Evolutionary conservation across 495 filamentous ascomycete species (phyloP), one percentile per base, ranked within the genome.

Genomic region (Tuber aestivum): DNA sequence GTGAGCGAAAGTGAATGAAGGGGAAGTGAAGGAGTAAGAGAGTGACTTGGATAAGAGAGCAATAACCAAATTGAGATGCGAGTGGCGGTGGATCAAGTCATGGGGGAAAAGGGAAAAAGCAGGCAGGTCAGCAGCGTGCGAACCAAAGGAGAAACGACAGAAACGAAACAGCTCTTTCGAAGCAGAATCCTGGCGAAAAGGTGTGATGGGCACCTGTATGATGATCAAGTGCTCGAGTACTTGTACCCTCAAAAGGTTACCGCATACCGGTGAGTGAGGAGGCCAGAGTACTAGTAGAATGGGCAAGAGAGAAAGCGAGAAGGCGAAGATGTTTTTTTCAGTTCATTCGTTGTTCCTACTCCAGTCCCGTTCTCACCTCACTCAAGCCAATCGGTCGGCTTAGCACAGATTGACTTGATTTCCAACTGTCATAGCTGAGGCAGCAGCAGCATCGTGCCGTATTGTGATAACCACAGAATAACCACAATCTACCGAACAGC

Each of bases 91-190:
- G 70, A 72, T 75, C 78, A 70, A 23, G 56, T 70, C 72, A 70
- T 77, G 74, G 71, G 50, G 27, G 16, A 65, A 65, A 50, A 38
- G 38, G 32, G 65, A 71, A 75, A 50, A 75, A 76, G 76, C n/a
- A n/a, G 38, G 38, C 74, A 75, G 78, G 76, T 71, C 27, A 45
- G 74, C 27, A 45, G 74, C 61, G 50, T 75, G 35, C n/a, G 72
- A 72, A 78, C 72, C 77, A 78, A 78, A 72, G 72, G 77, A 79
- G 77, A 79, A 70, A 74, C 70, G 73, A 75, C 76, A 44, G 74
- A 14, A 32, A 32, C 56, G 74, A 32, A 65, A 65, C 56, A 65
- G 16, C 56, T 65, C 2, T 65, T 14, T 61, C 12, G 27, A 18
- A 35, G 56, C 56, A 35, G 56, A 65, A 65, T 65, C 27, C 32